Evolutionary conservation across 2,329 filamentous ascomycete genomes (phyloP), one percentile per base, ranked within the genome.

Genomic region (Phialophora tarda): DNA sequence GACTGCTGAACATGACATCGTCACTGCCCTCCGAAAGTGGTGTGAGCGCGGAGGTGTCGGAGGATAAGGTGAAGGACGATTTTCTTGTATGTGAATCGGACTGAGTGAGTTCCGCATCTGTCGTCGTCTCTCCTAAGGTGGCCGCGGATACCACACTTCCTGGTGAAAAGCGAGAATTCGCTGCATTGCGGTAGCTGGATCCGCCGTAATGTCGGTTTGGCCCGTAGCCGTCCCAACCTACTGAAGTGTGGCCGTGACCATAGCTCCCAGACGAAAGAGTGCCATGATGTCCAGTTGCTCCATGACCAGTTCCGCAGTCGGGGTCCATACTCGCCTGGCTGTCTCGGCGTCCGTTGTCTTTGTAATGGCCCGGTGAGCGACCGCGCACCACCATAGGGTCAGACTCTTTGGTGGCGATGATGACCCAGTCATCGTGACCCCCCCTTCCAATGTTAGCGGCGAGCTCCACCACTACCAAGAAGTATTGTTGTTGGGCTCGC

Each of bases 401-500:
- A 5, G 91, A 94, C 73, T 91, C 88, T 56, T 86, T 85, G 64
- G 87, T 86, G 3, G 91, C 91, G 59, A 95, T 82, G 74, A 90
- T 89, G 73, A 93, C 80, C 80, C 85, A 93, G 34, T 85, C 83
- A 0, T 86, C 83, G 21, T 80, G 77, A 64, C 78, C 71, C 78
- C 75, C 72, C 24, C 75, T 74, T 4, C 76, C 81, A 34, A 92
- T 80, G 70, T 93, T 88, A 7, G 86, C 91, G 78, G 88, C 92
- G 0, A 96, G 86, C 75, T 96, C 92, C 3, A 96, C 89, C 54
- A 96, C 86, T n/a, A 97, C 83, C 73, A 95, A 91, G 74, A 96
- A 97, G 77, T 93, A 96, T 73, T 97, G 93, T 75, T 97, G 93
- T 21, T 93, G 92, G 1, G 93, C 93, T 64, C 93, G 85, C 71